Base-by-base conservation (phyloP, 352 stramenopile genomes). In the Plasmopara muralis region DNA sequence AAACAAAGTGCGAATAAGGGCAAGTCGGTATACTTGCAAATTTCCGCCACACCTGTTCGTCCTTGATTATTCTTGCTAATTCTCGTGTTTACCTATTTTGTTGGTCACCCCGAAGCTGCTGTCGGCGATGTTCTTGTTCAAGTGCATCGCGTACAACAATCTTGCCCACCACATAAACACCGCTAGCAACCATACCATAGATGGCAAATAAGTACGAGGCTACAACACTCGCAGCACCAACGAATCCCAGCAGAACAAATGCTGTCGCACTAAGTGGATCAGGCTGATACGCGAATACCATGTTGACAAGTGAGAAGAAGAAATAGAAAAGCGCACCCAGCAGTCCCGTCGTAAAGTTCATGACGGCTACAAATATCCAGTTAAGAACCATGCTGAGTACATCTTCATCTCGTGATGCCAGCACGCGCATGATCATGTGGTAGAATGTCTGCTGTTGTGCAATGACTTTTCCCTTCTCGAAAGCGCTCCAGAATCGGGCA, bases 341-440 rank as follows among this genome's bases (percentile, higher is more conserved):
- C 29, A 94, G 46, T 0, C 83, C 83, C n/a, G 83, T 89, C n/a
- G 81, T 94, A 45, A 94, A 94, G 64, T 94, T 94, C 55, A 84
- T 83, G 37, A 94, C 53, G 28, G 82, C 75, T 18, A 89, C 74
- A 29, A 94, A 83, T 39, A 92, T 59, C 83, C 83, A 94, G 56
- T 92, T 88, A 25, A 94, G 57, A 31, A 92, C 49, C 65, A 76
- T 85, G 43, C 78, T 86, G 43, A 89, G 9, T 8, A 92, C 33
- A 42, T 94, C 83, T 50, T 92, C 81, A 60, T 92, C 76, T 14
- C 79, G 71, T 10, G 72, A 52, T 28, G 78, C 65, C 8, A 94
- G 62, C 47, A 92, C 76, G 9, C 64, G 71, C 60, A 92, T 68
- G 55, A 94, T 63, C 72, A 92, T 83, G 64, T 91, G 70, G 57